Percentiles rank a stretch among this genome's conserved stretches.
These are phyloP conservation scores for Aphanomyces cochlioides DNA, from an alignment of 352 stramenopile genomes.

Conservation along the genomic window DNA sequence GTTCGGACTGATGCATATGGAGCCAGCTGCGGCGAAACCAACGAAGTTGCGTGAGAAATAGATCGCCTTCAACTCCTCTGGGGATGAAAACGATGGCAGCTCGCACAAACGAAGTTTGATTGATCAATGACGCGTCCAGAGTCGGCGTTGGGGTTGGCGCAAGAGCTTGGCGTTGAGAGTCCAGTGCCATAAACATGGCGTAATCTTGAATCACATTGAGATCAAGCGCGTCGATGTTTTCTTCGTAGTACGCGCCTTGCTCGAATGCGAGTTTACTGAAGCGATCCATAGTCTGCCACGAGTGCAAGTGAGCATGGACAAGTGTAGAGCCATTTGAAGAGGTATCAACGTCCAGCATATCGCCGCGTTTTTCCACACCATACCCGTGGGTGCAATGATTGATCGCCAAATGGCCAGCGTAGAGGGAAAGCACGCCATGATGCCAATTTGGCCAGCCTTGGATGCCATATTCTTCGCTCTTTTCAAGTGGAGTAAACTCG, in stretches of 20 bases:
- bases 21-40: constrained; percentile 12
- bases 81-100: constrained; percentile 20
- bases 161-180: neutral
- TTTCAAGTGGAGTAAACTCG: constrained; percentile 19
- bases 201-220: constrained; percentile 9
- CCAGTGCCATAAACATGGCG: constrained; percentile 22
- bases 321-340: neutral
- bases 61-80: neutral
- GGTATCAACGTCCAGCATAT: constrained; percentile 17
- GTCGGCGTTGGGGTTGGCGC: neutral
- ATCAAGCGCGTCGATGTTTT: neutral
- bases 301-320: constrained; percentile 14
- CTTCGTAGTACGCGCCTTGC: neutral
- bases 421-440: constrained; percentile 18
- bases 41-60: neutral
- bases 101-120: constrained; percentile 13
- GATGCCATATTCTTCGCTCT: constrained; percentile 12
- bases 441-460: constrained; percentile 21
- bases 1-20: constrained; percentile 12
- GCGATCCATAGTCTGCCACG: constrained; percentile 19
- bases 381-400: constrained; percentile 13
- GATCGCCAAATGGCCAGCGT: constrained; percentile 17
- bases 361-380: neutral
- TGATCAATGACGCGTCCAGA: neutral
- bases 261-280: constrained; percentile 20